These are phyloP conservation scores for Rhizophagus clarus DNA, from an alignment of 192 early-diverging fungal genomes.

Conservation along the genomic window DNA sequence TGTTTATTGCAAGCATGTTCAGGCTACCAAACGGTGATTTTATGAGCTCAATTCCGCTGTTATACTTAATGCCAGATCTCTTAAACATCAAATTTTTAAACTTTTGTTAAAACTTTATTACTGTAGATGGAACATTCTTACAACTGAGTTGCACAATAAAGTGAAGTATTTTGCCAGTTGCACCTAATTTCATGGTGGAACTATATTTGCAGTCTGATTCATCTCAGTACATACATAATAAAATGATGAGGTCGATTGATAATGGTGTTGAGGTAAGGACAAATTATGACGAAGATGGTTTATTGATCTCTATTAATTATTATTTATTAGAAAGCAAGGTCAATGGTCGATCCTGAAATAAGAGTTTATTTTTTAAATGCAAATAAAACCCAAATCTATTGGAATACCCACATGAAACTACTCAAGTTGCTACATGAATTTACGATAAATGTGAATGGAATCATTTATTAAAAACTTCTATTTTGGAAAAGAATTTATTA, in stretches of 20 bases:
- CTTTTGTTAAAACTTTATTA: not conserved
- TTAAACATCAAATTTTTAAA: too few species aligned
- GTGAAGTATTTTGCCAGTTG: not conserved
- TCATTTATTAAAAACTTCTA: too few species aligned
- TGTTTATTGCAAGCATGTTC: too few species aligned
- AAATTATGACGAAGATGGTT: too few species aligned
- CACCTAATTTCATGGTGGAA: not conserved
- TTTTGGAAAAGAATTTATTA: too few species aligned
- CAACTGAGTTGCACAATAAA: not conserved
- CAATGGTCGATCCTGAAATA: conserved; percentile 12
- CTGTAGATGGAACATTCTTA: not conserved
- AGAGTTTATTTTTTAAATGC: conserved; percentile 6
- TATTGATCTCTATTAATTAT: not conserved
- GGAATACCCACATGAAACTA: too few species aligned
- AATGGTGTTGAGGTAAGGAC: conserved; percentile 22
- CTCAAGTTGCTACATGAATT: too few species aligned
- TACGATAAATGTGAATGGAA: too few species aligned
- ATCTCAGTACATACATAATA: too few species aligned
- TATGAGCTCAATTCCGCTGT: too few species aligned
- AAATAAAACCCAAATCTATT: not conserved
- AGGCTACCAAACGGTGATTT: too few species aligned
- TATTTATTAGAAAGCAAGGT: not conserved
- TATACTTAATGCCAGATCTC: too few species aligned
- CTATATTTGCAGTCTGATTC: conserved; percentile 2
- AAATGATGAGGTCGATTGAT: conserved; percentile 12